Evolutionary conservation across 805 yeast genomes (phyloP).

Genomic region (Wickerhamomyces silvicola): DNA sequence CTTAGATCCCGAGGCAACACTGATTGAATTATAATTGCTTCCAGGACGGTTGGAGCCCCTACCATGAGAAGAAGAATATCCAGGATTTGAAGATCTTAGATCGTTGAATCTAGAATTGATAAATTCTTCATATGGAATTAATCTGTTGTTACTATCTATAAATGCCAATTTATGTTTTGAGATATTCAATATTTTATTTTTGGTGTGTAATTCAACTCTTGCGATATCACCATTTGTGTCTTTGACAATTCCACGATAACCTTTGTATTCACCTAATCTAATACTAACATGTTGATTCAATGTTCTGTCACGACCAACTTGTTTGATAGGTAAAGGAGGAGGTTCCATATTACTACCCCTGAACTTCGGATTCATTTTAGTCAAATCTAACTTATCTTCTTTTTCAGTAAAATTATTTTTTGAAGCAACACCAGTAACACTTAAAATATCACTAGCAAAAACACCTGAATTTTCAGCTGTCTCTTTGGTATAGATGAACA

Average conservation of each 20-base stretch:
- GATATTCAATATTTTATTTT: slow-evolving; percentile 80
- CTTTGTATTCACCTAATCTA: slow-evolving; percentile 88
- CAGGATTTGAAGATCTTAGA: slow-evolving; percentile 9
- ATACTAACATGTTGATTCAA: slow-evolving; percentile 81
- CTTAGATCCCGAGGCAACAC: slow-evolving; percentile 28
- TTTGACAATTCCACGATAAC: slow-evolving; percentile 85
- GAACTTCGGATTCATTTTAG: slow-evolving; percentile 80
- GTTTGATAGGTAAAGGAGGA: slow-evolving; percentile 50
- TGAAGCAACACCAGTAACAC: slow-evolving; percentile 78
- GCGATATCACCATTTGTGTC: slow-evolving; percentile 92
- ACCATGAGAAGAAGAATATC: slow-evolving; percentile 8
- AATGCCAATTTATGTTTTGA: slow-evolving; percentile 75
- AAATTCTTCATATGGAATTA: slow-evolving; percentile 75
- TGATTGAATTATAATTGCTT: slow-evolving; percentile 27
- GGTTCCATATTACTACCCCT: slow-evolving; percentile 47
- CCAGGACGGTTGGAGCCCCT: slow-evolving; percentile 16
- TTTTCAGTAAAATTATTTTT: slow-evolving; percentile 56
- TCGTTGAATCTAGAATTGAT: slow-evolving; percentile 40
- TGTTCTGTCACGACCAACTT: slow-evolving; percentile 75
- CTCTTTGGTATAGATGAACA: slow-evolving; percentile 77
- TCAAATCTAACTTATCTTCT: slow-evolving; percentile 55
- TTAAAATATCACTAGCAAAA: slow-evolving; percentile 69
- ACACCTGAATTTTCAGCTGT: slow-evolving; percentile 85
- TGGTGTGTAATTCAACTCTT: slow-evolving; percentile 89
- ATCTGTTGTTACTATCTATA: slow-evolving; percentile 57